These are phyloP conservation scores for Sporothrix mexicana DNA, from an alignment of 2,329 filamentous ascomycete genomes.

Conservation along the genomic window DNA sequence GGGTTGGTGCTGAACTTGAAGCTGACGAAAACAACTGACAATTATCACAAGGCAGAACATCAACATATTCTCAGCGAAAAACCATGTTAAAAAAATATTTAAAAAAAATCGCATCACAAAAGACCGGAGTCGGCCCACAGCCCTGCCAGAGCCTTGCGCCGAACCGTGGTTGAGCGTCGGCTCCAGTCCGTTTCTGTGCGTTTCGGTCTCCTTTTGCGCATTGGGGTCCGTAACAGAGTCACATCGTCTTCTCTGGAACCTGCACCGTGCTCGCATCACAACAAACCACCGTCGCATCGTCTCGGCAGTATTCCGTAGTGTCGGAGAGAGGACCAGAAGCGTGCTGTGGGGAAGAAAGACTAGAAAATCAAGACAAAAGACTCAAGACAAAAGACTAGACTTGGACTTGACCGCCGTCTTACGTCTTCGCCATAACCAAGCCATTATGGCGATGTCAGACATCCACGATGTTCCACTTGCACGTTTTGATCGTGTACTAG, in stretches of 20 bases:
- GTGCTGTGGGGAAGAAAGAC: background rate
- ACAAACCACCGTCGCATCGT: background rate
- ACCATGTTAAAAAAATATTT: too few species aligned
- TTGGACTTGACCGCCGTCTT: background rate
- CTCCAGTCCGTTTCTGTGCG: background rate
- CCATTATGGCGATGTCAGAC: background rate
- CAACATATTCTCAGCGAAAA: too few species aligned
- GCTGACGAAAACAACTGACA: background rate
- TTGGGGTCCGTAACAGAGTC: background rate
- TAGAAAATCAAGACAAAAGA: too few species aligned
- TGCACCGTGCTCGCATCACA: too few species aligned
- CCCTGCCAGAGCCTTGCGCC: background rate
- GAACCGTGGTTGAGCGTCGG: slow-evolving; percentile 2
- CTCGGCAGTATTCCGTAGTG: slow-evolving; percentile 27
- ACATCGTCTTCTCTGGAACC: background rate
- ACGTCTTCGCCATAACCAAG: background rate
- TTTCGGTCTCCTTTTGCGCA: too few species aligned
- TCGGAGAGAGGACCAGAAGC: background rate
- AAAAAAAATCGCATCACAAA: background rate
- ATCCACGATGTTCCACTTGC: background rate
- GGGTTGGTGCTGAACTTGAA: too few species aligned
- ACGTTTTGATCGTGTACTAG: background rate
- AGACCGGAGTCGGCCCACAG: background rate
- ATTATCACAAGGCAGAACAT: background rate
- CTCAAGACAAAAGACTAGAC: too few species aligned